phyloP scores from a whole-genome alignment of 164 flowering plant species.

The Stephania yunnanensis region DNA sequence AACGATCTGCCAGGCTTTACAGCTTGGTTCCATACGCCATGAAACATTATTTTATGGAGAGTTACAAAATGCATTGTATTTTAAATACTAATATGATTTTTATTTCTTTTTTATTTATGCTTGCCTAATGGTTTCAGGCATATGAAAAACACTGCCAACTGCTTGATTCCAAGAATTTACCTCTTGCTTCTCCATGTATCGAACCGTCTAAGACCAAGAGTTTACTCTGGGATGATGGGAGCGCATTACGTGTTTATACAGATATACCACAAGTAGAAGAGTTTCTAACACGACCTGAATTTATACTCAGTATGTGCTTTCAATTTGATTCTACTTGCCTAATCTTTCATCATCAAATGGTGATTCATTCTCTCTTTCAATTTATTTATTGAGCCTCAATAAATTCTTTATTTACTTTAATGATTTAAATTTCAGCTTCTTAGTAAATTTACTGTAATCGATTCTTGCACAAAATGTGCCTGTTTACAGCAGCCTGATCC shows the following conservation, averaged over 20 bases:
- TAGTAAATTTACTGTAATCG: background rate
- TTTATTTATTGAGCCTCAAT: background rate
- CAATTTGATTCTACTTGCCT: background rate
- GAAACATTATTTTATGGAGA: constrained; percentile 66
- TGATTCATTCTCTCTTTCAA: background rate
- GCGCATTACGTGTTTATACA: constrained; percentile 64
- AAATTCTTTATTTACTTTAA: background rate
- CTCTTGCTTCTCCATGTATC: constrained; percentile 13
- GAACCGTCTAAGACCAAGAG: constrained; percentile 27
- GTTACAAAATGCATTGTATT: constrained; percentile 23
- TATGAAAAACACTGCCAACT: constrained; percentile 45
- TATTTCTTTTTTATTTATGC: background rate
- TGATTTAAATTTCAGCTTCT: background rate
- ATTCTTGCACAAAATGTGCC: background rate
- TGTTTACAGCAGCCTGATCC: constrained; percentile 67
- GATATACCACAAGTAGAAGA: constrained; percentile 92
- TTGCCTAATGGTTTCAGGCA: constrained; percentile 39
- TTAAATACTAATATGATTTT: constrained; percentile 2
- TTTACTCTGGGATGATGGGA: constrained; percentile 28
- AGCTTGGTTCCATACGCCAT: constrained; percentile 95
- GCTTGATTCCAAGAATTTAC: constrained; percentile 28
- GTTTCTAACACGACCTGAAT: constrained; percentile 73
- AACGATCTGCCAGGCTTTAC: constrained; percentile 94
- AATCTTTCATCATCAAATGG: background rate
- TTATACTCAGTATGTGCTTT: constrained; percentile 58